Evolutionary conservation across 208 protist genomes (phyloP).

Genomic region (Trypanosoma theileri): DNA sequence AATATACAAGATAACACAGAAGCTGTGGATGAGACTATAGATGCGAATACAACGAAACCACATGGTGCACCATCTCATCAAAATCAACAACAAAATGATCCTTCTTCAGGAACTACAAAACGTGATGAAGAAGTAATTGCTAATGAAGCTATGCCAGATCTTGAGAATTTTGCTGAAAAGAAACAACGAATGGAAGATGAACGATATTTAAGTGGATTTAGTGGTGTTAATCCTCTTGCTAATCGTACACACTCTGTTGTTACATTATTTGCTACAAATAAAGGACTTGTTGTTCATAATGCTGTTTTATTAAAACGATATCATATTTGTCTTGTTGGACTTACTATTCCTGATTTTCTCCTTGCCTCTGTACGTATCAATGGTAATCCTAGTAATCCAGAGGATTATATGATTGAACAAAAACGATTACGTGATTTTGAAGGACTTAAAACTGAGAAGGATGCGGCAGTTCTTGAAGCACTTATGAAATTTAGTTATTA

Average conservation of each 20-base stretch:
- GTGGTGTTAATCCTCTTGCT: conserved; percentile 54
- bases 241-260: conserved; percentile 79
- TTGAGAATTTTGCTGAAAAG: conserved; percentile 82
- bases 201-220: conserved; percentile 44
- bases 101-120: conserved; percentile 36
- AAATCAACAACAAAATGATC: conserved; percentile 3
- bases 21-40: not conserved
- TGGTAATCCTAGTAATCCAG: conserved; percentile 69
- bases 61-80: not conserved
- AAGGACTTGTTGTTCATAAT: conserved; percentile 87
- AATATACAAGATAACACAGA: not conserved
- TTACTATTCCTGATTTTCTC: conserved; percentile 91
- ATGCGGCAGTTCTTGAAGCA: conserved; percentile 87
- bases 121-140: not conserved
- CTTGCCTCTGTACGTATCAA: conserved; percentile 84
- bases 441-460: conserved; percentile 87
- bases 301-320: conserved; percentile 68
- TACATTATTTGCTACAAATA: conserved; percentile 84
- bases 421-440: conserved; percentile 93
- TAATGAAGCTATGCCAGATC: conserved; percentile 69
- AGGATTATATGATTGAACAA: conserved; percentile 89
- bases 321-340: conserved; percentile 88
- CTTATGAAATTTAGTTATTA: conserved; percentile 97
- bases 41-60: too few species aligned
- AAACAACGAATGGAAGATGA: conserved; percentile 33